Conservation (phyloP, 2,329 filamentous ascomycete species). For the Orbilia brochopaga region DNA sequence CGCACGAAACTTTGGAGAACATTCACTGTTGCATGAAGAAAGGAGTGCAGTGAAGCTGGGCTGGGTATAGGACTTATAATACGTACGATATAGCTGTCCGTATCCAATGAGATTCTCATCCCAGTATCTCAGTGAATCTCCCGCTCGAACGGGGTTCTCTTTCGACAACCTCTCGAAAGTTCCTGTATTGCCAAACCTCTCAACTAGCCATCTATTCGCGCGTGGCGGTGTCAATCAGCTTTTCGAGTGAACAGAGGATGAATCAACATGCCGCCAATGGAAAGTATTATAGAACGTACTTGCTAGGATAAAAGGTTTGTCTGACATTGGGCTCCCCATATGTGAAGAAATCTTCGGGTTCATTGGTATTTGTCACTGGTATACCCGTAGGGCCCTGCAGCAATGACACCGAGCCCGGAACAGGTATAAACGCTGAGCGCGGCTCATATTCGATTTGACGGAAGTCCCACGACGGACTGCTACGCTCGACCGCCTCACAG, state of each 20-base stretch:
- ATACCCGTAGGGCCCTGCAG: conserved; percentile 18
- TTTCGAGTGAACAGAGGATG: neutral
- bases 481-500: conserved; percentile 3
- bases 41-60: neutral
- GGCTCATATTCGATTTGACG: conserved; percentile 1
- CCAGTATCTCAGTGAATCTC: conserved; percentile 38
- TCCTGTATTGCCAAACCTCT: conserved; percentile 23
- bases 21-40: neutral
- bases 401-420: conserved; percentile 19
- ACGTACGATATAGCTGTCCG: conserved; percentile 30
- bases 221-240: neutral
- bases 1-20: neutral
- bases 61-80: neutral
- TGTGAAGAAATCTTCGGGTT: conserved; percentile 23
- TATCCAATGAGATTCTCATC: conserved; percentile 6
- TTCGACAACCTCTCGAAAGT: conserved; percentile 19
- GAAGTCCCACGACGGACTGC: conserved; percentile 21
- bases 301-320: conserved; percentile 15
- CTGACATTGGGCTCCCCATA: conserved; percentile 1
- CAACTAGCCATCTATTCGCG: conserved; percentile 26
- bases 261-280: neutral
- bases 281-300: conserved; percentile 5
- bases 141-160: conserved; percentile 10
- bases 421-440: conserved; percentile 13
- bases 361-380: conserved; percentile 22